Base-by-base conservation (phyloP, 352 stramenopile genomes). In the Phytophthora fragariae region DNA sequence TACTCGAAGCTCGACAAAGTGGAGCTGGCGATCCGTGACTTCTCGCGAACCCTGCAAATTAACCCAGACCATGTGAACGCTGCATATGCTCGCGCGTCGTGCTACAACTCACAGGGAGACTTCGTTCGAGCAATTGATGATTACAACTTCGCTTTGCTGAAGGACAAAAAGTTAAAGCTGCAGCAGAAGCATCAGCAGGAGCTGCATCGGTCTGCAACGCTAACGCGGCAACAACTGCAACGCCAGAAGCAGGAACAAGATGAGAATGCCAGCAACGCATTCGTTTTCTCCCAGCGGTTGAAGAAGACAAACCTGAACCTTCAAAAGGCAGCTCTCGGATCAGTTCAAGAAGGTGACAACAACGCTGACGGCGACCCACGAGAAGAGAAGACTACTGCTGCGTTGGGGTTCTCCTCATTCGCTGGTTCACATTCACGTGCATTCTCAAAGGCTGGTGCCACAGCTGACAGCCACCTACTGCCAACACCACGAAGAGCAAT, bases 11-110 rank as follows among this genome's bases (percentile, higher is more conserved):
- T 96, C 54, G 83, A 81, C 50, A 75, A 91, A 33, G 70, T 88
- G 47, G 89, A 97, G 31, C 65, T 85, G 8, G 92, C 91, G 14
- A 95, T 97, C 62, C 80, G 75, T 4, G 92, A 98, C 71, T 96
- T 97, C 29, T 83, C 86, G 0, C 73, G 83, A 21, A 73, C 86
- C 15, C 70, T 98, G 14, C 79, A 90, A 49, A 77, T 94, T 27
- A 90, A 95, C n/a, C 91, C 89, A 4, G 83, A 95, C 52, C 91
- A 98, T 62, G 85, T 98, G 49, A 97, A 95, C 62, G 92, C 92
- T 8, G 88, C 88, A 19, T 98, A 97, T 53, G 89, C 89, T 39
- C 80, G 92, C 8, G 92, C 89, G 2, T 94, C 92, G 21, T 97
- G 86, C 60, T 95, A 91, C 76, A 98, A 98, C 68, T 88, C 79